phyloP scores from a whole-genome alignment of 169 alveolate genomes.

The Amoebophrya sp. region DNA sequence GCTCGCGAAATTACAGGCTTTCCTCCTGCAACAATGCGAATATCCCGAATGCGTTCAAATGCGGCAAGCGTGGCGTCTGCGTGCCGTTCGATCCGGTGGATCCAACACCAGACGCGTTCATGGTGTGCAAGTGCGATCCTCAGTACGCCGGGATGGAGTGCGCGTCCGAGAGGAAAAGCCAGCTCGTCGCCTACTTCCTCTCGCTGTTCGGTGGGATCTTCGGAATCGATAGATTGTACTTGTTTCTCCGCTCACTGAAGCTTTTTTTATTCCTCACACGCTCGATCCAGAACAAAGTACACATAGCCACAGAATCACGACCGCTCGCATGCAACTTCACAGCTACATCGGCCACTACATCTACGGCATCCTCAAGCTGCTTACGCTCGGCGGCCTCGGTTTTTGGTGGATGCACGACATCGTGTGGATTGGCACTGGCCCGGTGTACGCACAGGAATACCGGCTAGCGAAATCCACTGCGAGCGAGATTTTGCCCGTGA shows the following conservation, averaged over 20 bases:
- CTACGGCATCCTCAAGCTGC: neutral
- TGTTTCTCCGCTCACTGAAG: too few species aligned
- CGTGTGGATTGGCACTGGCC: neutral
- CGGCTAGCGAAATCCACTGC: neutral
- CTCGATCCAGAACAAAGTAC: too few species aligned
- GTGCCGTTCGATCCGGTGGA: neutral
- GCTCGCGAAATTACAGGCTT: too few species aligned
- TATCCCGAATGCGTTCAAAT: neutral
- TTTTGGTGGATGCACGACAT: neutral
- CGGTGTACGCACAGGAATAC: neutral
- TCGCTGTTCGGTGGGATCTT: too few species aligned
- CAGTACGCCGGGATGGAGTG: neutral
- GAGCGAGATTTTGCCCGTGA: neutral
- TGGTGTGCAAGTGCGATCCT: neutral
- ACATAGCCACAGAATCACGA: too few species aligned
- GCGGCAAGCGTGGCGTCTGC: neutral
- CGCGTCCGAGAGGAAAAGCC: too few species aligned
- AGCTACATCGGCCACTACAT: neutral
- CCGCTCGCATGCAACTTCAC: too few species aligned
- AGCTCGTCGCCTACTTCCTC: too few species aligned
- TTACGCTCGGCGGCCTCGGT: neutral
- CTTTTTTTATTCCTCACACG: too few species aligned
- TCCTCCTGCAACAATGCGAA: neutral
- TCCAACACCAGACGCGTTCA: neutral
- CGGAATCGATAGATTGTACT: too few species aligned